Evolutionary conservation across 768 basidiomycete genomes (phyloP).

Genomic region (Lentinula lateritia): DNA sequence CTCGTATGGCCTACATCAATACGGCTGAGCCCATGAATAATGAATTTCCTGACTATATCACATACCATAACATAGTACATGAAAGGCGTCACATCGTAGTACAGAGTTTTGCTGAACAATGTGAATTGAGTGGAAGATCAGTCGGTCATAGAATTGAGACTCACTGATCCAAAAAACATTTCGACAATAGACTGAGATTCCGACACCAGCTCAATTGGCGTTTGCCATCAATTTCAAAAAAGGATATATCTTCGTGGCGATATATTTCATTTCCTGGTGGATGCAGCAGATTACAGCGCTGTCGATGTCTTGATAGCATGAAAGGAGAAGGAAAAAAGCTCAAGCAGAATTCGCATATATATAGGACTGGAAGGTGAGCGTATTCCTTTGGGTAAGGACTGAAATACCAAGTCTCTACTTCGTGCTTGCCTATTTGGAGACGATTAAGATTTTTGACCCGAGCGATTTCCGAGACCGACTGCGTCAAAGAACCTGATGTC

Average conservation of each 20-base stretch:
- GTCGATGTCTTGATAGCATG: conserved; percentile 89
- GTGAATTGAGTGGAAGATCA: neutral
- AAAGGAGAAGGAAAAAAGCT: conserved; percentile 87
- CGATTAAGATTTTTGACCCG: conserved; percentile 98
- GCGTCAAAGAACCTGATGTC: conserved; percentile 98
- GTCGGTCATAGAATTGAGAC: conserved; percentile 25
- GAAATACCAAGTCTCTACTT: conserved; percentile 99
- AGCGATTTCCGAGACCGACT: conserved; percentile 95
- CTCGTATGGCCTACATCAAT: conserved; percentile 63
- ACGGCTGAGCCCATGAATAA: conserved; percentile 5
- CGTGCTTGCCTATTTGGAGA: conserved; percentile 92
- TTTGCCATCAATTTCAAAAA: conserved; percentile 98
- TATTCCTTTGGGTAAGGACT: conserved; percentile 98
- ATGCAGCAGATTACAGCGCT: conserved; percentile 85
- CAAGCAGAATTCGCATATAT: conserved; percentile 98
- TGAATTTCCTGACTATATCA: conserved; percentile 7
- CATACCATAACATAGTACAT: conserved; percentile 98
- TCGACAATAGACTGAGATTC: conserved; percentile 92
- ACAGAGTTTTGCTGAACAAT: conserved; percentile 81
- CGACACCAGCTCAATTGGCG: conserved; percentile 95
- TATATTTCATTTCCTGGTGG: conserved; percentile 99
- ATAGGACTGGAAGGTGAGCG: conserved; percentile 90
- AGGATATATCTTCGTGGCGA: conserved; percentile 93
- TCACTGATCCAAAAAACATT: conserved; percentile 97
- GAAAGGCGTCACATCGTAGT: conserved; percentile 99